Evolutionary conservation across 129 eudicot species (phyloP).

Genomic region (Dittrichia graveolens): DNA sequence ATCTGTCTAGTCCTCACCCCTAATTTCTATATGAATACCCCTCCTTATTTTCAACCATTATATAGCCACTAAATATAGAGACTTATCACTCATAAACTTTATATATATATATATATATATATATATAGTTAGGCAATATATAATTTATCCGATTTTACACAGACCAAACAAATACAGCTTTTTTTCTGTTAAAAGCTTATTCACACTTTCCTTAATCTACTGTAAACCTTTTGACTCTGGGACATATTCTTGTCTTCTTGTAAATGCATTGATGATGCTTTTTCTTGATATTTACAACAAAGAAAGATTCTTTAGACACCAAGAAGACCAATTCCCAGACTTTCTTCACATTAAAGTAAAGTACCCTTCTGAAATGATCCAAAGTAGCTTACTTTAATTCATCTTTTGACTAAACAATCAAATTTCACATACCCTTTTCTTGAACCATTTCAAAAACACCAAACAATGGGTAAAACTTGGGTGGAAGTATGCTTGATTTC

Average conservation of each 20-base stretch:
- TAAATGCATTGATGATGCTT: constrained; percentile 31
- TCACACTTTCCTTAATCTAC: not conserved
- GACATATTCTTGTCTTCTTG: constrained; percentile 51
- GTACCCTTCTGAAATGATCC: constrained; percentile 52
- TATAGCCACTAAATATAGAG: not conserved
- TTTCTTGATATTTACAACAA: constrained; percentile 35
- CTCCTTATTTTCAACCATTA: not conserved
- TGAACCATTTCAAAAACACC: constrained; percentile 27
- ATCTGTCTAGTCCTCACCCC: not conserved
- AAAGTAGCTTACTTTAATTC: constrained; percentile 42
- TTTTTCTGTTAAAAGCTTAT: not conserved
- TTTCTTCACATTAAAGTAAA: constrained; percentile 57
- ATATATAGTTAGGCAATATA: too few species aligned
- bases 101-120: not conserved
- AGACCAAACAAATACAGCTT: not conserved
- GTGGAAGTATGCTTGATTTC: constrained; percentile 77
- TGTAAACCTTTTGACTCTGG: constrained; percentile 51
- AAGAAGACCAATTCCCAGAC: constrained; percentile 29
- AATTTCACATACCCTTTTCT: constrained; percentile 25
- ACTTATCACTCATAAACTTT: not conserved
- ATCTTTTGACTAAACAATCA: constrained; percentile 36
- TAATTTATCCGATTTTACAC: too few species aligned
- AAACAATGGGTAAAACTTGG: constrained; percentile 75
- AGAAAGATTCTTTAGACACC: constrained; percentile 31
- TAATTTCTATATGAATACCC: not conserved